Evolutionary conservation across 257 asterid genomes (phyloP), one percentile per base, ranked within the genome.

Genomic region (Petunia secreta): DNA sequence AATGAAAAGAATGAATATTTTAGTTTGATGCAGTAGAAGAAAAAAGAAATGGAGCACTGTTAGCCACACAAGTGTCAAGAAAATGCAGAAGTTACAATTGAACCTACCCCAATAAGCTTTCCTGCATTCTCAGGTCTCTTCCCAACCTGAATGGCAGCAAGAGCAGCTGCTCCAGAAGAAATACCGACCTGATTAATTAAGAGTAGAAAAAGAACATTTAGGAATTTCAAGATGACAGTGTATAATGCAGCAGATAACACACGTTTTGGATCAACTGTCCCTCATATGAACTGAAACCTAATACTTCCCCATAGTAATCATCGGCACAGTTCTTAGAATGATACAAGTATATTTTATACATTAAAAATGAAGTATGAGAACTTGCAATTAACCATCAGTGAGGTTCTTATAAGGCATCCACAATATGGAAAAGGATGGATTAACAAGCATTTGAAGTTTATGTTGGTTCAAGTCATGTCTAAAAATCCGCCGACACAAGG

Each of bases 151-250:
- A 95, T 85, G 59, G 98, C 98, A 81, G 98, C 97, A 2, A 97
- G 97, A 0, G 98, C 97, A 1, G 98, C 99, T n/a, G 97, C 99
- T 84, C 99, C 99, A 5, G 98, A 95, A 81, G 99, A 95, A 82
- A 95, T 93, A 48, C 99, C 99, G 76, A 95, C 98, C 99, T 93
- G 89, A 75, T 64, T 37, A 82, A 25, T 46, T 77, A 34, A 8
- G 50, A 48, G 34, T 34, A 71, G 77, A 71, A 48, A 69, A 71
- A 69, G 59, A 71, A 46, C 34, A 71, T 38, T 39, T 34, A 5
- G 38, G 34, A 11, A 64, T 14, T 14, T 64, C 11, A 64, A 64
- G 50, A 39, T 38, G 25, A 13, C 48, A 64, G 2, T 38, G 11
- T 37, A 37, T 1, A 2, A 25, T 38, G 13, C 11, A 38, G 2